Evolutionary conservation across 2,329 filamentous ascomycete species (phyloP).

Genomic region (Sclerotiophoma versabilis): DNA sequence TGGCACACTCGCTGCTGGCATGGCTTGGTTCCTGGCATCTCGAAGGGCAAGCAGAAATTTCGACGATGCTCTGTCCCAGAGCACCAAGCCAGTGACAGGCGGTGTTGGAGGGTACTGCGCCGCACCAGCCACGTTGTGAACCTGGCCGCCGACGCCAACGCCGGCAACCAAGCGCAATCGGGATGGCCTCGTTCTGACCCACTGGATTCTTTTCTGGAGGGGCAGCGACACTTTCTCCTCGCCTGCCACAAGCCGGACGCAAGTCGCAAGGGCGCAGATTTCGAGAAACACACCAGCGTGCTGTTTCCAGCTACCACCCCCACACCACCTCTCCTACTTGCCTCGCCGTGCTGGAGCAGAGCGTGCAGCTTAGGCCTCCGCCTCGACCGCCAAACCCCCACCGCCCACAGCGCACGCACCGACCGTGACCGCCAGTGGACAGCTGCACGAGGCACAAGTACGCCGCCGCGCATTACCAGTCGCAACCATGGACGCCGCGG

Average conservation of each 20-base stretch:
- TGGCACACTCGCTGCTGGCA: neutral
- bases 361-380: conserved; percentile 24
- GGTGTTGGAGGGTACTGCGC: conserved; percentile 3
- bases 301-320: conserved; percentile 15
- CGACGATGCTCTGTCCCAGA: conserved; percentile 1
- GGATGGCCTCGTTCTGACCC: conserved; percentile 14
- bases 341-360: conserved; percentile 22
- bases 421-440: conserved; percentile 16
- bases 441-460: conserved; percentile 14
- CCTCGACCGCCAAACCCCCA: conserved; percentile 19
- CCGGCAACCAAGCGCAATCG: conserved; percentile 12
- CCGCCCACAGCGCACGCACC: conserved; percentile 32
- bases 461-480: conserved; percentile 16
- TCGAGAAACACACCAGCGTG: conserved; percentile 22
- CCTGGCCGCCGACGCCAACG: conserved; percentile 8
- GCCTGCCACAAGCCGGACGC: conserved; percentile 36
- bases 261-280: conserved; percentile 36
- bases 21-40: neutral
- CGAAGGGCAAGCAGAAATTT: neutral
- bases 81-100: conserved; percentile 14
- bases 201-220: conserved; percentile 13
- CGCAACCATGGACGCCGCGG: conserved; percentile 73
- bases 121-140: conserved; percentile 16
- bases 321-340: conserved; percentile 19
- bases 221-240: conserved; percentile 16